A percentile compares a stretch with the other conserved stretches of the same genome.
Conservation (phyloP, 2,329 filamentous ascomycete genomes). For the Ceratocystis colombiana region DNA sequence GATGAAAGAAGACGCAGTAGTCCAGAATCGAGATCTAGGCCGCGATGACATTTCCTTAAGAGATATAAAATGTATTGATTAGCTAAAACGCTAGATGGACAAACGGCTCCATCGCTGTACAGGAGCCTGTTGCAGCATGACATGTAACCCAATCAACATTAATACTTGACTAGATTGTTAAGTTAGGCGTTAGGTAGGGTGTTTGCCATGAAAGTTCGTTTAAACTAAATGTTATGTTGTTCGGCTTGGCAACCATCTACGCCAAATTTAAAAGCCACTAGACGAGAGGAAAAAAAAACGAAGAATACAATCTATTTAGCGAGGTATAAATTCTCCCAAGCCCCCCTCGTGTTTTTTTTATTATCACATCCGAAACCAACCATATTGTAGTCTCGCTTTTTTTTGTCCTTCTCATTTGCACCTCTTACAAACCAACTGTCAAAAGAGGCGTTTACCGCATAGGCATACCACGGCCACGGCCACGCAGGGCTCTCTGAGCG, state of each 20-base stretch:
- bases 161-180: too few relatives aligned
- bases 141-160: too few relatives aligned
- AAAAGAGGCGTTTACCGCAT: conserved; percentile 47
- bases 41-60: not conserved
- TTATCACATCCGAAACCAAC: not conserved
- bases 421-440: conserved; percentile 10
- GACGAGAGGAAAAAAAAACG: not conserved
- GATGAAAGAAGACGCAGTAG: not conserved
- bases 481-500: conserved; percentile 77
- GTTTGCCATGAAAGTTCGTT: too few relatives aligned
- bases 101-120: not conserved
- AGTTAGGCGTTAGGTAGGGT: too few relatives aligned
- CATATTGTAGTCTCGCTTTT: conserved; percentile 14
- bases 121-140: too few relatives aligned
- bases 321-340: conserved; percentile 23
- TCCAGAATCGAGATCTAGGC: not conserved
- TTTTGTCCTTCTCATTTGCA: not conserved
- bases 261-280: not conserved
- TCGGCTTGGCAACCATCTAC: not conserved
- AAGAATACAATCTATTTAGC: conserved; percentile 19
- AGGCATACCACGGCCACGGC: conserved; percentile 81
- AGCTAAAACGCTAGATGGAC: not conserved
- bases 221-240: too few relatives aligned
- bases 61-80: not conserved
- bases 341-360: conserved; percentile 21